Percentiles rank a stretch among this genome's conserved stretches.
Evolutionary conservation across 129 eudicot species (phyloP).

Genomic region (Saposhnikovia divaricata): DNA sequence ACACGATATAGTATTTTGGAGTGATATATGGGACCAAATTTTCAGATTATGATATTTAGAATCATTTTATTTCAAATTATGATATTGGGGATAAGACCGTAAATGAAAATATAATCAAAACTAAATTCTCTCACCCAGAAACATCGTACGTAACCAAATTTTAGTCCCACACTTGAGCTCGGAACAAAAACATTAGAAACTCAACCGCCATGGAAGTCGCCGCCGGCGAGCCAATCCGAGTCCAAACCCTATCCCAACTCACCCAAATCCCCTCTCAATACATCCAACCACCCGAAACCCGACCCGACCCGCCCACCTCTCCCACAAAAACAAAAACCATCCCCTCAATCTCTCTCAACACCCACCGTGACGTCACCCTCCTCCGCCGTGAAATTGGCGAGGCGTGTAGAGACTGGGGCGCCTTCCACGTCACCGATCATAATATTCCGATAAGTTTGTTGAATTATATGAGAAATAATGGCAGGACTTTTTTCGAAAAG

Average conservation of each 20-base stretch:
- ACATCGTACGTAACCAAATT: no score
- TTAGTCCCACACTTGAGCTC: neutral
- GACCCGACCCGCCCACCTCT: conserved; percentile 21
- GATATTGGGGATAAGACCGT: no score
- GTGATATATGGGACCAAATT: no score
- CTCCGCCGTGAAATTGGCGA: conserved; percentile 20
- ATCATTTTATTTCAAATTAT: no score
- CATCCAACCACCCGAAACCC: conserved; percentile 67
- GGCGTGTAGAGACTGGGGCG: conserved; percentile 80
- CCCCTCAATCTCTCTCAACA: conserved; percentile 46
- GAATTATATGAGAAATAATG: conserved; percentile 37
- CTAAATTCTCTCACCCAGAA: no score
- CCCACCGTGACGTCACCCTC: neutral
- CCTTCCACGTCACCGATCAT: conserved; percentile 73
- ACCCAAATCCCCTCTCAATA: conserved; percentile 62
- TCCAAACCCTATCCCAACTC: conserved; percentile 48
- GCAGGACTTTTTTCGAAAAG: conserved; percentile 51
- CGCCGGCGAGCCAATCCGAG: conserved; percentile 32
- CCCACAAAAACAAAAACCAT: conserved; percentile 7
- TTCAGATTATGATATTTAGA: no score
- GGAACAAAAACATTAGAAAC: neutral
- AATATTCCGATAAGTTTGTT: conserved; percentile 42
- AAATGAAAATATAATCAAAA: no score
- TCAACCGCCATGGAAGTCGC: conserved; percentile 27
- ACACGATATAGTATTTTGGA: no score